Evolutionary conservation across 352 stramenopile species (phyloP), one percentile per base, ranked within the genome.

Genomic region (Pythium sukuiense): DNA sequence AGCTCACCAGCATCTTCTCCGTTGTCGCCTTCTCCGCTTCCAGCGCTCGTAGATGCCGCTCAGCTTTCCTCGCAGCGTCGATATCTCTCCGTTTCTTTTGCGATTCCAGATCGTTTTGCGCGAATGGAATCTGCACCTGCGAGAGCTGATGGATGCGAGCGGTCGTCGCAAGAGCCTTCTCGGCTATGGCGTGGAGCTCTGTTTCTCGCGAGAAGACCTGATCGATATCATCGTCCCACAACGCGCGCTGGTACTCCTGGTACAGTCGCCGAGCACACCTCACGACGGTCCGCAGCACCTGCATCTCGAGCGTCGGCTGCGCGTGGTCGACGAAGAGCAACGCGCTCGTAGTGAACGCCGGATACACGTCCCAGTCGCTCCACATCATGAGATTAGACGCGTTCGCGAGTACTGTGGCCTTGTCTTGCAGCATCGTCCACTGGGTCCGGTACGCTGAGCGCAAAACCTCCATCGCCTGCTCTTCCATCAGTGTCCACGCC

Each of bases 301-400:
- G 83, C 85, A 88, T 92, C 83, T 88, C 71, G 14, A 90, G 55
- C 11, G 84, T 90, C 3, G 84, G 79, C n/a, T 84, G 63, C 6
- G 81, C 73, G 49, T 92, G 80, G 37, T 90, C 66, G 13, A 90
- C 82, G 14, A 71, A 75, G 35, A 92, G 89, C 33, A 80, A 69
- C 2, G 48, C 37, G 20, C 77, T 71, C 0, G 76, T 85, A 20
- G 81, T 85, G 58, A 93, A 92, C 46, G 70, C 59, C 6, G 81
- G 73, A 49, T 95, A 95, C 30, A 92, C 67, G 41, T 95, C 86
- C 18, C 65, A 67, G 57, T 95, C 86, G 62, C 80, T 85, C 80
- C 82, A 93, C 61, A 95, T 80, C 86, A 95, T 95, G 14, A 92
- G 56, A 49, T 93, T 91, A n/a, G 83, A 84, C 27, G 78, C 68